Evolutionary conservation across 164 flowering plant genomes (phyloP).

Genomic region (Kalanchoe fedtschenkoi): DNA sequence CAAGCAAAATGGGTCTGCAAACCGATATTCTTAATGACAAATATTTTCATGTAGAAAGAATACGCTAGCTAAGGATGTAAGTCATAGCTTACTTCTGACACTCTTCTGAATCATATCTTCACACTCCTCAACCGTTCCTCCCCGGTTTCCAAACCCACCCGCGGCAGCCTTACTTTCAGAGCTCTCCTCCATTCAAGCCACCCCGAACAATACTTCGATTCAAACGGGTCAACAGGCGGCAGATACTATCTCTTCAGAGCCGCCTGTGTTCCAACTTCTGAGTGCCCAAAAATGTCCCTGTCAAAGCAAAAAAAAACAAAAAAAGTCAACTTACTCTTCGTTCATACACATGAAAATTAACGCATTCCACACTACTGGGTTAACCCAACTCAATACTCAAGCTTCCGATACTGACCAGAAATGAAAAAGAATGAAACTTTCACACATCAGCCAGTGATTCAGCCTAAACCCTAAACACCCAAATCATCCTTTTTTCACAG

Average conservation of each 20-base stretch:
- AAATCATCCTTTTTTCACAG: too few relatives aligned
- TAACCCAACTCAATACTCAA: too few relatives aligned
- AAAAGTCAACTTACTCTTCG: neutral
- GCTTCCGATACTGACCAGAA: too few relatives aligned
- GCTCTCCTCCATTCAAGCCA: slow-evolving; percentile 19
- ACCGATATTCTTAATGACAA: neutral
- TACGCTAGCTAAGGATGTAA: neutral
- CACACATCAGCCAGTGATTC: too few relatives aligned
- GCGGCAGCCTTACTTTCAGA: slow-evolving; percentile 8
- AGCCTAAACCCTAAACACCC: too few relatives aligned
- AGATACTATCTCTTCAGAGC: neutral
- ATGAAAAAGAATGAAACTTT: too few relatives aligned
- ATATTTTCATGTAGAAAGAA: neutral
- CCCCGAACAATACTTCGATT: neutral
- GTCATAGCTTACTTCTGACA: slow-evolving; percentile 40
- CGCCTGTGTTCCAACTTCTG: neutral
- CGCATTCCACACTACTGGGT: too few relatives aligned
- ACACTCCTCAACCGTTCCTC: slow-evolving; percentile 52
- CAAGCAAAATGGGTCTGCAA: neutral
- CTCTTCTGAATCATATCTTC: slow-evolving; percentile 60
- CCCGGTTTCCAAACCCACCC: slow-evolving; percentile 16
- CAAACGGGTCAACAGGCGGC: neutral
- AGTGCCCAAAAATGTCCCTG: too few relatives aligned
- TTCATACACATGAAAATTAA: too few relatives aligned
- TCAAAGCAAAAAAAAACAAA: neutral